Conservation (phyloP, 2,329 filamentous ascomycete species). For the Thelonectria blattea region DNA sequence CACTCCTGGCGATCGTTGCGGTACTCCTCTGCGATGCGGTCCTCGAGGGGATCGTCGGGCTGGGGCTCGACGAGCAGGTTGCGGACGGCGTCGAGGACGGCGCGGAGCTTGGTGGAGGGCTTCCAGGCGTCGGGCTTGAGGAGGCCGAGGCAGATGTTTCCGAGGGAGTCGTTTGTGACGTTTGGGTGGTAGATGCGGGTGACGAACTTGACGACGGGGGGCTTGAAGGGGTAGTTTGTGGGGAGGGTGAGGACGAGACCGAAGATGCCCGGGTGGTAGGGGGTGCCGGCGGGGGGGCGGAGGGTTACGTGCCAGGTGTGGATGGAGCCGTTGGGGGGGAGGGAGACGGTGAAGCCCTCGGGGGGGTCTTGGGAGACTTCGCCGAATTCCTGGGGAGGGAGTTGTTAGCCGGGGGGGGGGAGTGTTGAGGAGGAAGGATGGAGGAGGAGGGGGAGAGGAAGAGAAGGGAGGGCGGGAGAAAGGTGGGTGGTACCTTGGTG, state of each 20-base stretch:
- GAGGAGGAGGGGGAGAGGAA: too few species aligned
- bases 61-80: conserved; percentile 80
- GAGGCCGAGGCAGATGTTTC: conserved; percentile 84
- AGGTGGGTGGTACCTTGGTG: conserved; percentile 45
- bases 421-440: background rate
- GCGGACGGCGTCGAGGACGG: conserved; percentile 78
- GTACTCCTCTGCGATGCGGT: conserved; percentile 84
- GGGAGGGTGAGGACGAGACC: conserved; percentile 76
- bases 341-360: conserved; percentile 52
- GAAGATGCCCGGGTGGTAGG: conserved; percentile 73
- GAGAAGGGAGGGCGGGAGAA: background rate
- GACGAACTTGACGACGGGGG: conserved; percentile 77
- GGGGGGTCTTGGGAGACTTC: conserved; percentile 57
- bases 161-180: conserved; percentile 84
- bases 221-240: conserved; percentile 87
- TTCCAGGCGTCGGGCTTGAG: conserved; percentile 92
- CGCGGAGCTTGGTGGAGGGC: conserved; percentile 76
- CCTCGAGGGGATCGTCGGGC: conserved; percentile 88
- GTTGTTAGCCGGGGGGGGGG: conserved; percentile 14
- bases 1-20: conserved; percentile 71
- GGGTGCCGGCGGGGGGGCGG: conserved; percentile 50
- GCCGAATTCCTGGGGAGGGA: conserved; percentile 54
- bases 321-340: conserved; percentile 55
- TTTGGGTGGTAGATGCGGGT: conserved; percentile 98
- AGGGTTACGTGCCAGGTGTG: conserved; percentile 60